Conservation (phyloP, 2,329 filamentous ascomycete genomes). For the Claviceps pusilla region DNA sequence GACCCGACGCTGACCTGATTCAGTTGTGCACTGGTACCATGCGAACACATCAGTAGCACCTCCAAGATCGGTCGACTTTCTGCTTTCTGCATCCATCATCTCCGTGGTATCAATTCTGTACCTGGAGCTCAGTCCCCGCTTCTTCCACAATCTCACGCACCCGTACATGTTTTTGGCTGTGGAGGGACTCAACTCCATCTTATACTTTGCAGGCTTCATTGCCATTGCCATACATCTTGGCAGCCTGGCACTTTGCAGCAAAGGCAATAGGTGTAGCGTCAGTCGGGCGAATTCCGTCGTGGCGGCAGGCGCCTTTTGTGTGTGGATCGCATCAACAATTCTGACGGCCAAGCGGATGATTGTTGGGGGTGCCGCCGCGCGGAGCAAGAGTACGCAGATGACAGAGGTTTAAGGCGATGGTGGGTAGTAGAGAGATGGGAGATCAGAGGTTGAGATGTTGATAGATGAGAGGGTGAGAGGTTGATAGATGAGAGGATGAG, state of each 20-base stretch:
- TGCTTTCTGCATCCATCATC: conserved; percentile 39
- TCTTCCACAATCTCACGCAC: conserved; percentile 29
- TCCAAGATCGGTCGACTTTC: conserved; percentile 42
- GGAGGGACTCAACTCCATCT: conserved; percentile 36
- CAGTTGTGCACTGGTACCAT: conserved; percentile 48
- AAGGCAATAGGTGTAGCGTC: conserved; percentile 35
- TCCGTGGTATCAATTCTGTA: conserved; percentile 40
- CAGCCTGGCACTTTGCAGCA: conserved; percentile 40
- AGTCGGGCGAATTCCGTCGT: conserved; percentile 41
- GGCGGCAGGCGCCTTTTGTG: conserved; percentile 35
- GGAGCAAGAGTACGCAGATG: conserved; percentile 21
- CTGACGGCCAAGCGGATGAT: conserved; percentile 33
- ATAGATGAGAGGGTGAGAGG: too few species aligned
- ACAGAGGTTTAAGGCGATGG: conserved; percentile 17
- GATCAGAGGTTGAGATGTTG: too few species aligned
- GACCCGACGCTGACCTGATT: neutral
- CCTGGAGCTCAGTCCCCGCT: conserved; percentile 34
- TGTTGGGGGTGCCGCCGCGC: conserved; percentile 22
- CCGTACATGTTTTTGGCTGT: conserved; percentile 33
- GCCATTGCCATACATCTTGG: conserved; percentile 42
- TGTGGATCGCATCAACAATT: conserved; percentile 36
- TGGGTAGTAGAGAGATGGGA: too few species aligned
- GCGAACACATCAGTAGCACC: conserved; percentile 36
- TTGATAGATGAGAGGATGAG: too few species aligned
- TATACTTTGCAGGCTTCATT: conserved; percentile 46